A percentile compares a stretch with the other conserved stretches of the same genome.
phyloP scores from a whole-genome alignment of 192 early-diverging fungal genomes.

The Lobosporangium transversale region DNA sequence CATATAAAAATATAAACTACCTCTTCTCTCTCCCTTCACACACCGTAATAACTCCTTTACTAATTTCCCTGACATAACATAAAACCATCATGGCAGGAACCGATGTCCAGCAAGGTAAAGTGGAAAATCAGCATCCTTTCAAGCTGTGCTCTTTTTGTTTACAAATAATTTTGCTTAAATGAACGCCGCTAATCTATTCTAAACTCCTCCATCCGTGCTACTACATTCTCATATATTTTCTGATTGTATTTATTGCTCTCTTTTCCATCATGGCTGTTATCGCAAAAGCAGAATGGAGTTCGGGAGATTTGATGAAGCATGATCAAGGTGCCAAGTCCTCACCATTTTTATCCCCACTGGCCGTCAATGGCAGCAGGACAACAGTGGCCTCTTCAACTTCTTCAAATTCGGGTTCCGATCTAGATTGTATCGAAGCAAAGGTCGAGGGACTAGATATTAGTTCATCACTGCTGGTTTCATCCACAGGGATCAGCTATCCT shows the following conservation, averaged over 20 bases:
- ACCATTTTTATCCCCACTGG: conserved; percentile 37
- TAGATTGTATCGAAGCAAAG: conserved; percentile 21
- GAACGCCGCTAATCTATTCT: too few species aligned
- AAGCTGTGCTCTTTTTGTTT: too few species aligned
- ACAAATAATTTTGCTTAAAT: too few species aligned
- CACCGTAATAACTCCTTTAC: neutral
- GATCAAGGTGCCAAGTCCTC: conserved; percentile 7
- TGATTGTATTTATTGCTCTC: neutral
- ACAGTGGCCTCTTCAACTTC: neutral
- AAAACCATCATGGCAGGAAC: conserved; percentile 19
- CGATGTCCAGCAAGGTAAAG: conserved; percentile 27
- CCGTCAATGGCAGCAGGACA: conserved; percentile 25
- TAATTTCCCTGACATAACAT: neutral
- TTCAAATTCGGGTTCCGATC: neutral
- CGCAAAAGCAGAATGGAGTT: conserved; percentile 25
- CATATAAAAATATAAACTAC: too few species aligned
- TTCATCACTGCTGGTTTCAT: conserved; percentile 3
- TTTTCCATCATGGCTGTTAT: neutral
- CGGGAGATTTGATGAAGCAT: conserved; percentile 29
- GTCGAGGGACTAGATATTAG: conserved; percentile 20
- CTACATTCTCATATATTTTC: neutral
- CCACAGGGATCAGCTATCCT: conserved; percentile 15
- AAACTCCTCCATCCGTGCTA: too few species aligned
- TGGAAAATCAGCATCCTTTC: neutral
- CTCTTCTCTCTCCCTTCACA: neutral